Conservation (phyloP, 2,329 filamentous ascomycete species). For the Clonostachys chloroleuca region DNA sequence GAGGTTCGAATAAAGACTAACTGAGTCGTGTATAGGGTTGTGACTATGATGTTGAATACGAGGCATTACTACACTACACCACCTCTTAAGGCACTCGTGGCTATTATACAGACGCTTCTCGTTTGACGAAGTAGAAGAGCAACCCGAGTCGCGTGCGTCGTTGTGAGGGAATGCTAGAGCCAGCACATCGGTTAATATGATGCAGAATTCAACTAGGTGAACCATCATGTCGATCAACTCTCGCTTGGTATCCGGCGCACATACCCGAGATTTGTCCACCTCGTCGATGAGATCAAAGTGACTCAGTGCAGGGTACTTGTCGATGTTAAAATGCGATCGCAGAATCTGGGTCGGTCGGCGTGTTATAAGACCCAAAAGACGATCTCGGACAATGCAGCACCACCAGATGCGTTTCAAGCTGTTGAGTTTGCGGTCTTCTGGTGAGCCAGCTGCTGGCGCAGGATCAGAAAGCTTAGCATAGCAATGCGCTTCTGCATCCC, state of each 20-base stretch:
- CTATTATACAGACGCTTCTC: constrained; percentile 23
- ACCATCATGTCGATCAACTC: constrained; percentile 37
- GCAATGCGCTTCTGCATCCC: constrained; percentile 36
- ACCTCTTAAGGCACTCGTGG: constrained; percentile 27
- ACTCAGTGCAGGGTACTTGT: constrained; percentile 25
- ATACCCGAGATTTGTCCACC: constrained; percentile 36
- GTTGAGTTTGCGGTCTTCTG: constrained; percentile 28
- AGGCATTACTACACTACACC: constrained; percentile 30
- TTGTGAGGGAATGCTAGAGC: constrained; percentile 37
- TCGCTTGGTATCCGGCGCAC: constrained; percentile 36
- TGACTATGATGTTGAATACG: constrained; percentile 16
- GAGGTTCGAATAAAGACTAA: constrained; percentile 38
- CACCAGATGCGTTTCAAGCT: constrained; percentile 48
- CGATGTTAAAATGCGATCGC: constrained; percentile 37
- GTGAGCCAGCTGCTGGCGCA: constrained; percentile 16
- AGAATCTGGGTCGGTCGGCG: constrained; percentile 46
- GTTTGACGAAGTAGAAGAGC: constrained; percentile 21
- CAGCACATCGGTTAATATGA: constrained; percentile 39
- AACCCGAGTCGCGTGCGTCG: constrained; percentile 31
- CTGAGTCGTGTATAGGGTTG: constrained; percentile 28
- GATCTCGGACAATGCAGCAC: constrained; percentile 48
- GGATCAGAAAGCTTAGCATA: constrained; percentile 27
- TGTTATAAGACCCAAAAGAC: constrained; percentile 41
- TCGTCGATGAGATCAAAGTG: constrained; percentile 40
- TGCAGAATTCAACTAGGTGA: constrained; percentile 37